Percentiles rank a stretch among this genome's conserved stretches.
Evolutionary conservation across 805 yeast genomes (phyloP).

Genomic region (Brettanomyces sp.): DNA sequence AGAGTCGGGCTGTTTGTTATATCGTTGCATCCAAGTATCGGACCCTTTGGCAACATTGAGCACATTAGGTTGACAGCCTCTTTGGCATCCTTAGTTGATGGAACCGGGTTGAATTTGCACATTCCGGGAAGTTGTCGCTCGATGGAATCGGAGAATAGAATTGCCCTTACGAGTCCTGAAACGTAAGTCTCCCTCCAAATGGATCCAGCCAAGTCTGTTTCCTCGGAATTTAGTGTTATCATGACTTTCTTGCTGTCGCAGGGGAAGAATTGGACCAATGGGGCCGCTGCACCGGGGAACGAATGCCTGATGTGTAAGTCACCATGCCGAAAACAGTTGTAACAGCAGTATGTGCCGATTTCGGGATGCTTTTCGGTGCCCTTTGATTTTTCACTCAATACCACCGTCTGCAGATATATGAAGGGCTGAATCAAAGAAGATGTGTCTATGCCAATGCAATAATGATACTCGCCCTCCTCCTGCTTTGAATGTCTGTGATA

Average conservation of each 20-base stretch:
- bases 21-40: constrained; percentile 33
- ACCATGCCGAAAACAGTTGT: constrained; percentile 62
- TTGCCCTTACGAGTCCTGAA: constrained; percentile 45
- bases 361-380: constrained; percentile 22
- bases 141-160: constrained; percentile 43
- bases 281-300: constrained; percentile 37
- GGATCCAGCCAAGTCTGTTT: constrained; percentile 39
- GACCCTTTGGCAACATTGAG: constrained; percentile 37
- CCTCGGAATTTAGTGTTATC: constrained; percentile 24
- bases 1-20: constrained; percentile 24
- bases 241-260: constrained; percentile 27
- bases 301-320: constrained; percentile 64
- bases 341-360: constrained; percentile 52
- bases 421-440: constrained; percentile 45
- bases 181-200: constrained; percentile 58
- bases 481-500: constrained; percentile 33
- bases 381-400: constrained; percentile 24
- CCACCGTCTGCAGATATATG: constrained; percentile 41
- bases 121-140: constrained; percentile 51
- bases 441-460: constrained; percentile 43
- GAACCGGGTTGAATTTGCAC: constrained; percentile 38
- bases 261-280: constrained; percentile 38
- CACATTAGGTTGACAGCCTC: constrained; percentile 31
- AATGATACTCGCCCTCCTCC: constrained; percentile 48
- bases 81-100: constrained; percentile 26